Evolutionary conservation across 2,329 filamentous ascomycete genomes (phyloP).

Genomic region (Clarireedia paspali): DNA sequence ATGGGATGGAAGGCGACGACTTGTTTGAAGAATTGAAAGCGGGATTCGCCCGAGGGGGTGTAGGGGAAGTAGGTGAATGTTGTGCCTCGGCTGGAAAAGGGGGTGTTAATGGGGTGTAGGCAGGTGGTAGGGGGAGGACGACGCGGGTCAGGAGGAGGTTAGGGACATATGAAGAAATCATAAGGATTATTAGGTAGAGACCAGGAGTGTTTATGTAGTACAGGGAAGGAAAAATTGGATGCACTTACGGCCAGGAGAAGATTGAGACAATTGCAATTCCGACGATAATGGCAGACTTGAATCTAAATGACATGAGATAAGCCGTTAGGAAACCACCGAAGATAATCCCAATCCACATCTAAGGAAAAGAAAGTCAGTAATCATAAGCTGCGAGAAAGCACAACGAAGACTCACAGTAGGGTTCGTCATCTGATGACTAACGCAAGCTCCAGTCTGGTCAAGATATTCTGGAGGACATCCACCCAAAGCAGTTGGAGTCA

Average conservation of each 20-base stretch:
- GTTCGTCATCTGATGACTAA: constrained; percentile 63
- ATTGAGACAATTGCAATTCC: constrained; percentile 66
- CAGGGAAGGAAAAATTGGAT: not conserved
- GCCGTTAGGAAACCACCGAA: constrained; percentile 72
- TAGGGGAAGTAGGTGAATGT: constrained; percentile 67
- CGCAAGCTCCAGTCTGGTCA: constrained; percentile 43
- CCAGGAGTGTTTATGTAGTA: not conserved
- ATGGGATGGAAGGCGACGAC: constrained; percentile 68
- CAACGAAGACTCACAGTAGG: constrained; percentile 46
- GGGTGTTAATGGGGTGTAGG: not conserved
- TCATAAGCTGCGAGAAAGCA: not conserved
- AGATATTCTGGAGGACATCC: constrained; percentile 58
- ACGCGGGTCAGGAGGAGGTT: too few relatives aligned
- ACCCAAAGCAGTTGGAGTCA: constrained; percentile 68
- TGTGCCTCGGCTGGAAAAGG: constrained; percentile 47
- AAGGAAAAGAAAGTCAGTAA: constrained; percentile 2
- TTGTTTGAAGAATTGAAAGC: constrained; percentile 66
- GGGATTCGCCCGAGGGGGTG: constrained; percentile 52
- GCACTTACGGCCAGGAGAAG: constrained; percentile 63
- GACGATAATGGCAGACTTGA: constrained; percentile 68
- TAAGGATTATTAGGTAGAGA: too few relatives aligned
- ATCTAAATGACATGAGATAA: constrained; percentile 70
- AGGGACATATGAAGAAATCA: too few relatives aligned
- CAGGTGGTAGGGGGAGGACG: too few relatives aligned
- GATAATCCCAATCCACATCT: constrained; percentile 82